Percentiles rank a stretch among this genome's conserved stretches.
Conservation (phyloP, 352 stramenopile genomes). For the Blastocystis sp. region DNA sequence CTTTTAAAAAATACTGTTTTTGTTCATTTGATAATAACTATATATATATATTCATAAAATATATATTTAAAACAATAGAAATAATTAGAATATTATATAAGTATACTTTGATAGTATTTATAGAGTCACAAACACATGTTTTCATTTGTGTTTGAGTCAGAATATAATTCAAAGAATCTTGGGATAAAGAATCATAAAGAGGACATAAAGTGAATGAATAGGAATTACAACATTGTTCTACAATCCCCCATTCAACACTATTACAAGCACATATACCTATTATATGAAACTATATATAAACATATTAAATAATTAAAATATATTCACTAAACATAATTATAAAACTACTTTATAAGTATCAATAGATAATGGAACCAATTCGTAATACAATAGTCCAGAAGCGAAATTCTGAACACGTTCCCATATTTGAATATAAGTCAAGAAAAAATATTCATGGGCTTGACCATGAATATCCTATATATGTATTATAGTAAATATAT, state of each 20-base stretch:
- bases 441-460: constrained; percentile 5
- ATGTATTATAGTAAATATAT: no score
- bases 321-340: background rate
- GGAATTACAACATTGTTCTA: constrained; percentile 16
- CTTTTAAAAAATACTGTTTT: constrained; percentile 3
- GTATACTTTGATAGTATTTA: constrained; percentile 30
- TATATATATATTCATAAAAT: background rate
- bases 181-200: constrained; percentile 9
- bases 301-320: background rate
- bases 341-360: background rate
- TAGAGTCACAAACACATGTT: constrained; percentile 13
- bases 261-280: constrained; percentile 10
- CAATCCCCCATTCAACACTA: constrained; percentile 15
- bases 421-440: constrained; percentile 23
- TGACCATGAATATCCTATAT: constrained; percentile 13
- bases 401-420: constrained; percentile 26
- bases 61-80: no score
- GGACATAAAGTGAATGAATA: constrained; percentile 15
- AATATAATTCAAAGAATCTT: constrained; percentile 13
- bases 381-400: constrained; percentile 5
- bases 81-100: no score
- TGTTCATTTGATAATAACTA: constrained; percentile 35
- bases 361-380: constrained; percentile 17
- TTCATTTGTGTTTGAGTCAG: constrained; percentile 22
- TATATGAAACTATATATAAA: background rate